Evolutionary conservation across 2,329 filamentous ascomycete species (phyloP), one percentile per base, ranked within the genome.

Genomic region (Aureobasidium sp.): DNA sequence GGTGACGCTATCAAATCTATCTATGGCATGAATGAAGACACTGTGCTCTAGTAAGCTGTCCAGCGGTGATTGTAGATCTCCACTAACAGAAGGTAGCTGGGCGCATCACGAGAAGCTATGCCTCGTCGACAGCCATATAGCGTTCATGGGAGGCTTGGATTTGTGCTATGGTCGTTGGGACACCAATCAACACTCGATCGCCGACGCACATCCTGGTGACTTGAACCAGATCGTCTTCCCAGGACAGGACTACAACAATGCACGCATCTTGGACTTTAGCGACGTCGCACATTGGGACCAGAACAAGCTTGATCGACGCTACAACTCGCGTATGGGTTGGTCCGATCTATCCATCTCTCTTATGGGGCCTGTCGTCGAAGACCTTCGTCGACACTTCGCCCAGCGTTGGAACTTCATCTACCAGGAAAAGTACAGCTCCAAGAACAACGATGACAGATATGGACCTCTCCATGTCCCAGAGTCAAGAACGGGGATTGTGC

Each of bases 351-450:
- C 88, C 12, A 79, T 97, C 62, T 91, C 86, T 67, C 73, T 96
- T 62, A 82, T 81, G 15, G 91, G 91, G 0, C 86, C 87, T 0
- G 87, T 90, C 11, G 87, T 93, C 0, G 80, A 87, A 65, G 91
- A 89, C 72, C 79, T 96, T 36, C 80, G 85, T 36, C 82, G 83
- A 5, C 91, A 96, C 72, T 96, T 97, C 69, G 82, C 86, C 1
- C 88, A 96, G 70, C 80, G 91, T 68, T 97, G 92, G 91, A 96
- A 96, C 76, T 95, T 90, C 71, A 92, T 97, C 66, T 96, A 85
- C 66, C 81, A 86, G 62, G 85, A 88, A 57, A 97, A 97, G 73
- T 97, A 97, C 71, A 76, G 78, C 64, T 79, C 82, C 37, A 80
- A 83, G 17, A 76, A 79, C 51, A 11, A 57, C 9, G 77, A 83